phyloP scores from a whole-genome alignment of 2,329 filamentous ascomycete genomes.

The Sclerotinia trifoliorum region DNA sequence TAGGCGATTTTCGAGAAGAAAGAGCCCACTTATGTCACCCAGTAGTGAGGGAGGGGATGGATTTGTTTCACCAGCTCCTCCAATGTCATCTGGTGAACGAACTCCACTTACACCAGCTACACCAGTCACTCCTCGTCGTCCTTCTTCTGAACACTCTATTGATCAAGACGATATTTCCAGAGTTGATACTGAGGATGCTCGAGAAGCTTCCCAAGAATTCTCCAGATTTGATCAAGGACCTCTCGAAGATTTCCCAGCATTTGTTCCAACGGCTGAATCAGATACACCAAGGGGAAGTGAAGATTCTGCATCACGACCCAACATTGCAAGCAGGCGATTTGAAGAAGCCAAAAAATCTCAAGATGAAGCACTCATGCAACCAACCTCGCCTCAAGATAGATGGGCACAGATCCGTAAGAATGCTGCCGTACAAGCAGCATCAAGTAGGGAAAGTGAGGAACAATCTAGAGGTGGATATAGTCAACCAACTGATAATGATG shows the following conservation, averaged over 20 bases:
- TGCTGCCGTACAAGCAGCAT: slow-evolving; percentile 74
- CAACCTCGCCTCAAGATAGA: slow-evolving; percentile 58
- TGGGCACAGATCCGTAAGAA: slow-evolving; percentile 98
- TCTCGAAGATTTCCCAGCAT: slow-evolving; percentile 80
- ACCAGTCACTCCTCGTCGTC: slow-evolving; percentile 37
- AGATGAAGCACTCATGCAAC: slow-evolving; percentile 29
- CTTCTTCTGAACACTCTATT: slow-evolving; percentile 47
- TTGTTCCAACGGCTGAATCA: slow-evolving; percentile 54
- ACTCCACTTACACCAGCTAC: slow-evolving; percentile 35
- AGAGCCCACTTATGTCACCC: slow-evolving; percentile 35
- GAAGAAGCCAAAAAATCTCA: slow-evolving; percentile 39
- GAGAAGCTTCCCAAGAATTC: slow-evolving; percentile 60
- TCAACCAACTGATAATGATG: slow-evolving; percentile 64
- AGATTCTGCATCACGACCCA: slow-evolving; percentile 44
- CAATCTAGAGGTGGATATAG: slow-evolving; percentile 54
- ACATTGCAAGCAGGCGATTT: slow-evolving; percentile 26
- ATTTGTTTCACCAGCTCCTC: slow-evolving; percentile 36
- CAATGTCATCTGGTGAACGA: slow-evolving; percentile 35
- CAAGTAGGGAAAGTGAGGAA: slow-evolving; percentile 64
- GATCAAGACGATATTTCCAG: slow-evolving; percentile 53
- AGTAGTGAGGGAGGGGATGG: slow-evolving; percentile 28
- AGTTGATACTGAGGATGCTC: slow-evolving; percentile 57
- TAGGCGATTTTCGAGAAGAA: slow-evolving; percentile 45
- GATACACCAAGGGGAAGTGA: slow-evolving; percentile 37
- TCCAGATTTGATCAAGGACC: slow-evolving; percentile 84